Base-by-base conservation (phyloP, 129 eudicot species). In the Pseudognaphalium luteoalbum region DNA sequence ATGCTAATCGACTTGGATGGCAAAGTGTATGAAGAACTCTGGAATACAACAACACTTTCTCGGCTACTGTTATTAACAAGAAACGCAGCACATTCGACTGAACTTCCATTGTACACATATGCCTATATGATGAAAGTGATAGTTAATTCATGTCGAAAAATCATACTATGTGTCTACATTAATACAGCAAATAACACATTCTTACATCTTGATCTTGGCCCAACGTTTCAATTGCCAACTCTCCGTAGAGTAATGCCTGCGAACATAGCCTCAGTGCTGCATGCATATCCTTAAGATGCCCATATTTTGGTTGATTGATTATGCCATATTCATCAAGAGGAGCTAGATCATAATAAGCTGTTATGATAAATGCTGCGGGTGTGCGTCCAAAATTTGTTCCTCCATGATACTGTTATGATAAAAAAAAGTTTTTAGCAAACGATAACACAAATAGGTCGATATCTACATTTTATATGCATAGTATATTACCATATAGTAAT, bases 301-400 rank as follows among this genome's bases (percentile, higher is more conserved):
- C 90, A 63, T 85, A 94, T 80, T 91, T 94, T 74, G 99, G 99
- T 77, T 94, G 86, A 64, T 89, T 84, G 76, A 68, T 72, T n/a
- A 91, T 80, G 75, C 96, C 97, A 80, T 89, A 94, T 76, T 91
- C 97, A 81, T 94, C 97, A 30, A 94, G 87, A 16, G 97, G 99
- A 78, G 99, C 99, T 83, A 75, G 84, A 83, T 91, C 97, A 67
- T 94, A 94, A 34, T 94, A 94, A 70, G 87, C 60, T 30, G 99
- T 91, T 58, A 81, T 75, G 2, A 84, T 69, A 74, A 79, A 94
- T 16, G 90, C 37, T 39, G 97, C 64, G 4, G 93, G 78, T 0
- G 90, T 84, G 47, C 91, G 88, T 42, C 91, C 98, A 57, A 91
- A 91, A 62, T 94, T 94, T 39, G 98, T 94, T 78, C 98, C 98